Percentiles rank a stretch among this genome's conserved stretches.
phyloP scores from a whole-genome alignment of 805 yeast species.

The Nadsonia fulvescens region DNA sequence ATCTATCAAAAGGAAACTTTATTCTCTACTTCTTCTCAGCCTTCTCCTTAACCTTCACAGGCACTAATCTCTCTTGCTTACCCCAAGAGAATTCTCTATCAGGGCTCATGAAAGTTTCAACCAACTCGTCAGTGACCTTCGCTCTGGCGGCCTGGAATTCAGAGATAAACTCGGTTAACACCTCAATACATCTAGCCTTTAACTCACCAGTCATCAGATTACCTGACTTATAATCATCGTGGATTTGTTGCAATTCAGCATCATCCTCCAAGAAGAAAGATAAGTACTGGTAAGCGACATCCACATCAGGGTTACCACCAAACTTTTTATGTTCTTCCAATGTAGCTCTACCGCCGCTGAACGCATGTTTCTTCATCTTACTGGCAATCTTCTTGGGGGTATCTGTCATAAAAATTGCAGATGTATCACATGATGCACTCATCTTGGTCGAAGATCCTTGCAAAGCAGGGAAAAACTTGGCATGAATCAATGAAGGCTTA shows the following conservation, averaged over 20 bases:
- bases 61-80: slow-evolving; percentile 50
- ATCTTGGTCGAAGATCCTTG: slow-evolving; percentile 94
- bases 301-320: slow-evolving; percentile 93
- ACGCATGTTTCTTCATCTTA: slow-evolving; percentile 91
- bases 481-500: slow-evolving; percentile 83
- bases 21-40: slow-evolving; percentile 5
- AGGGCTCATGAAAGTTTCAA: slow-evolving; percentile 47
- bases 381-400: slow-evolving; percentile 81
- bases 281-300: slow-evolving; percentile 85
- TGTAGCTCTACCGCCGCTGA: slow-evolving; percentile 81
- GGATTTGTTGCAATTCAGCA: slow-evolving; percentile 43
- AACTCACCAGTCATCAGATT: slow-evolving; percentile 81
- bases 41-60: slow-evolving; percentile 35
- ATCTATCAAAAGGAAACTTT: not conserved
- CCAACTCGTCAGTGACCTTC: slow-evolving; percentile 38
- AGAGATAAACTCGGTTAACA: slow-evolving; percentile 59
- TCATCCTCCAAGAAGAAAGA: slow-evolving; percentile 85
- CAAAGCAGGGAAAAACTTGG: slow-evolving; percentile 92
- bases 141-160: slow-evolving; percentile 69
- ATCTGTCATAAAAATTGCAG: slow-evolving; percentile 91
- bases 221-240: slow-evolving; percentile 56
- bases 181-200: slow-evolving; percentile 71
- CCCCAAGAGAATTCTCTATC: slow-evolving; percentile 68
- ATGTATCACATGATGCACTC: slow-evolving; percentile 84
- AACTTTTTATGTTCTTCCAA: slow-evolving; percentile 75